These are phyloP conservation scores for Melocanna baccifera DNA, from an alignment of 176 grass and related monocot species.

Conservation along the genomic window DNA sequence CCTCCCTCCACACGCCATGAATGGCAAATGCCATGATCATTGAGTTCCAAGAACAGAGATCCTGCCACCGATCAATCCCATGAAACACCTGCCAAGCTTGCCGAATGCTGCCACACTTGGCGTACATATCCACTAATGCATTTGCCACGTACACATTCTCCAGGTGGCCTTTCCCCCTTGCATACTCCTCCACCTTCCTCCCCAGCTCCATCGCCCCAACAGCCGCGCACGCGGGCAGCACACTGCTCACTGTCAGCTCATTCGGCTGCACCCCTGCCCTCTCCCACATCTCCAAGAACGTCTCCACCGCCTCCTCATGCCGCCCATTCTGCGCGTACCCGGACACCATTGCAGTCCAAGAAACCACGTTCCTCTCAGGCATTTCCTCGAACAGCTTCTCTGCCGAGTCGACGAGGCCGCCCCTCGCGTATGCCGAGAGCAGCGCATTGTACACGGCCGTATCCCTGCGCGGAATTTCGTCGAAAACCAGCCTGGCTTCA, in stretches of 20 bases:
- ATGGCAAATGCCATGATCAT: constrained; percentile 77
- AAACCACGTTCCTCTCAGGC: constrained; percentile 52
- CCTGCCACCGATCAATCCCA: constrained; percentile 32
- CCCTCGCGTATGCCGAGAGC: constrained; percentile 45
- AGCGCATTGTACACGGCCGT: constrained; percentile 49
- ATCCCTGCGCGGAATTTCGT: constrained; percentile 36
- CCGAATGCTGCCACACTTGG: constrained; percentile 59
- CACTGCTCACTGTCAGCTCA: constrained; percentile 58
- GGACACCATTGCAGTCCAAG: constrained; percentile 72
- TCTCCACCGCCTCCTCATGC: constrained; percentile 39
- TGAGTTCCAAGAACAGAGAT: constrained; percentile 86
- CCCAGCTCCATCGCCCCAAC: constrained; percentile 61
- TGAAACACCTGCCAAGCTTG: constrained; percentile 64
- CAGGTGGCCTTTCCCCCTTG: constrained; percentile 26
- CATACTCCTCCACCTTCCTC: constrained; percentile 54
- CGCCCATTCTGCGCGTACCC: constrained; percentile 50
- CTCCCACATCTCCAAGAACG: constrained; percentile 64
- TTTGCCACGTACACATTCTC: constrained; percentile 47
- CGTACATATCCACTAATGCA: constrained; percentile 76
- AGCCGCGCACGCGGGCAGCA: constrained; percentile 61
- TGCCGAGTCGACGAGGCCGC: constrained; percentile 32
- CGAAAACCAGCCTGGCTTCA: constrained; percentile 38
- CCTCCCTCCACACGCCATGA: constrained; percentile 55
- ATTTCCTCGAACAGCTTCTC: constrained; percentile 68
- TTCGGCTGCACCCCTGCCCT: constrained; percentile 37